phyloP scores from a whole-genome alignment of 768 basidiomycete species.

The Termitomyces sp. region DNA sequence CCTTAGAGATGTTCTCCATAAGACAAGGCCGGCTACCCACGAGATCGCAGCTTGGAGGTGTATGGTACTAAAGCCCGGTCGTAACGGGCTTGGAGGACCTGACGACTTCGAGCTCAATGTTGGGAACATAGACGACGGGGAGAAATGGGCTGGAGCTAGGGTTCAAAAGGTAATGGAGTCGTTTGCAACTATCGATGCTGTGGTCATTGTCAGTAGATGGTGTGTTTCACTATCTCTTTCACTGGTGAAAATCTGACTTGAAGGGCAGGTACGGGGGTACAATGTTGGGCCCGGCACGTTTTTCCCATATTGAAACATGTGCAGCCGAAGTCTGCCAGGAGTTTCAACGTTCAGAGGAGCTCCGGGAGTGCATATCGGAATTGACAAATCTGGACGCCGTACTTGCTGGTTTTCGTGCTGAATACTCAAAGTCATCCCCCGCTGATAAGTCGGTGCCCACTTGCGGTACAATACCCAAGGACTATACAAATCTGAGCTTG shows the following conservation, averaged over 20 bases:
- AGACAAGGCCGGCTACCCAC: conserved; percentile 53
- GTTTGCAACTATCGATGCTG: conserved; percentile 70
- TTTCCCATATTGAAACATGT: conserved; percentile 74
- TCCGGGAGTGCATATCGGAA: conserved; percentile 53
- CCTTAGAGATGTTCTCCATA: conserved; percentile 53
- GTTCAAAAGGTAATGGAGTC: conserved; percentile 63
- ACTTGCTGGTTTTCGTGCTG: conserved; percentile 47
- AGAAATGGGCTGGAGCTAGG: conserved; percentile 61
- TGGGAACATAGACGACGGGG: conserved; percentile 72
- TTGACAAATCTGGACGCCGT: conserved; percentile 58
- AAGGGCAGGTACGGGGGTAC: conserved; percentile 70
- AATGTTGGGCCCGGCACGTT: conserved; percentile 69
- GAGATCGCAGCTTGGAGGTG: conserved; percentile 78
- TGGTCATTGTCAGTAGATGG: conserved; percentile 78
- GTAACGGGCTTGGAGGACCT: conserved; percentile 59
- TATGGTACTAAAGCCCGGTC: conserved; percentile 63
- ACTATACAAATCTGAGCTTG: conserved; percentile 56
- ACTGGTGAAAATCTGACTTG: neutral
- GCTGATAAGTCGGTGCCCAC: neutral
- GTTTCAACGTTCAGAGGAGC: conserved; percentile 64
- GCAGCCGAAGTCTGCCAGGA: conserved; percentile 65
- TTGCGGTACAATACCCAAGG: conserved; percentile 19
- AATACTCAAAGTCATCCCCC: conserved; percentile 27
- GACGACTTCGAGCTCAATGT: conserved; percentile 69
- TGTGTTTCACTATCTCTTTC: conserved; percentile 21